phyloP scores from a whole-genome alignment of 345 rosid genomes.

The Bretschneidera sinensis region DNA sequence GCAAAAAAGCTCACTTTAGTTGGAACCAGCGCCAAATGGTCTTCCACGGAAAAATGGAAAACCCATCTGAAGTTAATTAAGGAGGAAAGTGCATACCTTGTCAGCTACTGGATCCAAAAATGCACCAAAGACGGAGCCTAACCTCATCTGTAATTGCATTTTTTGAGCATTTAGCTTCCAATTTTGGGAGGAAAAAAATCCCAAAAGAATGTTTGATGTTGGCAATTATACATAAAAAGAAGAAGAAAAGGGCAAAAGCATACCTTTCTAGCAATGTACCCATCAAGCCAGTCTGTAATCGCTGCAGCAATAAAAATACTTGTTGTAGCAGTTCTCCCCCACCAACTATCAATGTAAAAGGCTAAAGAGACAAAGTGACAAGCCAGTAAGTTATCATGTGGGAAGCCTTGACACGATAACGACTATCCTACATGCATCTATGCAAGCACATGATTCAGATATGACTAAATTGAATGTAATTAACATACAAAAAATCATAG shows the following conservation, averaged over 20 bases:
- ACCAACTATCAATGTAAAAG: constrained; percentile 83
- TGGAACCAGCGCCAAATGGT: no score
- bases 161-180: constrained; percentile 7
- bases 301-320: constrained; percentile 93
- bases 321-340: constrained; percentile 90
- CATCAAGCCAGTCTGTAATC: constrained; percentile 98
- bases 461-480: no score
- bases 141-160: constrained; percentile 63
- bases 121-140: constrained; percentile 91
- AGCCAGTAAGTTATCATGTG: background rate
- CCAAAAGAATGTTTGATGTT: background rate
- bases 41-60: no score
- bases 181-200: background rate
- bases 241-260: background rate
- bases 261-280: constrained; percentile 95
- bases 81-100: constrained; percentile 46
- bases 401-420: background rate
- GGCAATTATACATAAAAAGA: background rate
- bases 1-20: no score
- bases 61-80: no score
- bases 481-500: background rate
- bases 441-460: background rate
- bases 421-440: background rate
- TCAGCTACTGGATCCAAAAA: constrained; percentile 99
- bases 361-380: constrained; percentile 38